Conservation (phyloP, 2,329 filamentous ascomycete genomes). For the Calycina herbarum region DNA sequence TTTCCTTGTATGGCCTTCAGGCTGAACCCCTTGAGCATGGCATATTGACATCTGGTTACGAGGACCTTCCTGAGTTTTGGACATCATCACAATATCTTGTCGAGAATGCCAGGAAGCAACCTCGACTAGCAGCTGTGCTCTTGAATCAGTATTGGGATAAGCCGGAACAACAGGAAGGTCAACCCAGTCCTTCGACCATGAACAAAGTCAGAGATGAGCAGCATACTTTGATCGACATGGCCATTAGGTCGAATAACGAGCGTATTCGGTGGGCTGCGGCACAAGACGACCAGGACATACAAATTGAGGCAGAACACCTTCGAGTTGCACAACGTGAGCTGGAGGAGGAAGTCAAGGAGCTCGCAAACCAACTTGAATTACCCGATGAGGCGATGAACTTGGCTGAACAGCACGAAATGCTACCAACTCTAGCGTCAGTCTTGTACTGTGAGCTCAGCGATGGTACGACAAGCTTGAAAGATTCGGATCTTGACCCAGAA, state of each 20-base stretch:
- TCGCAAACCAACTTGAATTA: slow-evolving; percentile 50
- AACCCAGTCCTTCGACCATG: slow-evolving; percentile 32
- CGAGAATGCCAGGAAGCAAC: slow-evolving; percentile 60
- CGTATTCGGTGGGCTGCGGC: slow-evolving; percentile 57
- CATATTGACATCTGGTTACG: slow-evolving; percentile 63
- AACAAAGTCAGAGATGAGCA: slow-evolving; percentile 52
- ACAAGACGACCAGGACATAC: slow-evolving; percentile 49
- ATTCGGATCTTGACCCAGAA: slow-evolving; percentile 4
- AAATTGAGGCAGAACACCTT: slow-evolving; percentile 50
- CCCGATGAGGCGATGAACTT: slow-evolving; percentile 58
- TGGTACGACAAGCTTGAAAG: slow-evolving; percentile 8
- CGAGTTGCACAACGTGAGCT: slow-evolving; percentile 43
- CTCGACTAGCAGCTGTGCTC: slow-evolving; percentile 49
- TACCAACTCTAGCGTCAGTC: slow-evolving; percentile 58
- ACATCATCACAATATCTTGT: slow-evolving; percentile 68
- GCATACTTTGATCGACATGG: slow-evolving; percentile 54
- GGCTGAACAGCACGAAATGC: slow-evolving; percentile 63
- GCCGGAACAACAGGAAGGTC: slow-evolving; percentile 26
- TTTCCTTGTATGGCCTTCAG: slow-evolving; percentile 70
- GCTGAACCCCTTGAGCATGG: slow-evolving; percentile 66
- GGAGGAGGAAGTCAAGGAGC: slow-evolving; percentile 46
- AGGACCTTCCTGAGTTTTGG: slow-evolving; percentile 78
- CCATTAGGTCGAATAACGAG: slow-evolving; percentile 59
- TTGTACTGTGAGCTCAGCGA: slow-evolving; percentile 33
- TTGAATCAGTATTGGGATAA: slow-evolving; percentile 38